Percentiles rank a stretch among this genome's conserved stretches.
Evolutionary conservation across 805 yeast genomes (phyloP).

Genomic region (Suhomyces sp.): DNA sequence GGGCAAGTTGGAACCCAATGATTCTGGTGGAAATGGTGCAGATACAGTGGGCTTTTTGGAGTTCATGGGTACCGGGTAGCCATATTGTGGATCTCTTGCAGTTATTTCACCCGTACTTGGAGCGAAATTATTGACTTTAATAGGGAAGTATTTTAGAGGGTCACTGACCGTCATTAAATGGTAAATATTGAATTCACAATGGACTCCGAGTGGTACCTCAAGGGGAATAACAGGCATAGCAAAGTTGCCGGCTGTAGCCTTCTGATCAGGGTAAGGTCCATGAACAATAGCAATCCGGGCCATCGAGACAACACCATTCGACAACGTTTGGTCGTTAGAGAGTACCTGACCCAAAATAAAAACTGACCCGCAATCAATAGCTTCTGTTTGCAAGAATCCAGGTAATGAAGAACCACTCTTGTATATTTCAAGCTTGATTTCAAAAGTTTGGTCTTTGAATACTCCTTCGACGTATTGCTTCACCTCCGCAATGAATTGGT

Average conservation of each 20-base stretch:
- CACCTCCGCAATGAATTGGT: background rate
- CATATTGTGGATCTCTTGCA: background rate
- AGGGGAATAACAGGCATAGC: background rate
- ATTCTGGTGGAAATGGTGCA: background rate
- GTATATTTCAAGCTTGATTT: background rate
- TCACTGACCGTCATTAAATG: background rate
- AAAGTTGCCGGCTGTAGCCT: background rate
- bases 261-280: background rate
- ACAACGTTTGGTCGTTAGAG: background rate
- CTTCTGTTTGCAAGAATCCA: background rate
- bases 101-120: background rate
- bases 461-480: background rate
- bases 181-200: background rate
- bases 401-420: background rate
- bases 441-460: background rate
- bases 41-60: background rate
- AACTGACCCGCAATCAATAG: background rate
- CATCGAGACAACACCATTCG: background rate
- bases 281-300: background rate
- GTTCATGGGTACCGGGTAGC: too few relatives aligned
- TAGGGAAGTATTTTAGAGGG: background rate
- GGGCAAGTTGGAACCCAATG: background rate
- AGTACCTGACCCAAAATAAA: background rate
- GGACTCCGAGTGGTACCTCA: background rate
- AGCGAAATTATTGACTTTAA: too few relatives aligned